phyloP scores from a whole-genome alignment of 345 rosid species.

The Brassica incana region DNA sequence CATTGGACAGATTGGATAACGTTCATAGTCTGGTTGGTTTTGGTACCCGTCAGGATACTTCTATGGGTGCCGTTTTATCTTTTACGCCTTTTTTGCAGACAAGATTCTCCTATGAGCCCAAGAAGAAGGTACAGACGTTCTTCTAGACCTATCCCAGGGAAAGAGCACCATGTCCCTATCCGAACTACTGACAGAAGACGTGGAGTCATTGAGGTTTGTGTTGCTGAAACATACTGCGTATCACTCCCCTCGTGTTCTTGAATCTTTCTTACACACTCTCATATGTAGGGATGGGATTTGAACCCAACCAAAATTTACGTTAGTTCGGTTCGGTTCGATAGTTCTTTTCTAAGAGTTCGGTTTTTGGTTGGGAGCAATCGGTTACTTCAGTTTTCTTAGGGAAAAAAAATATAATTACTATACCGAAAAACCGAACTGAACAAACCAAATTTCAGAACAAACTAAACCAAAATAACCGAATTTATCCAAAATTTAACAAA shows the following conservation, averaged over 20 bases:
- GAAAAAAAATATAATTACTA: too few relatives aligned
- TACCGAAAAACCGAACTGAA: too few relatives aligned
- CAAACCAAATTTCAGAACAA: too few relatives aligned
- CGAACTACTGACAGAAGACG: constrained; percentile 84
- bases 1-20: constrained; percentile 56
- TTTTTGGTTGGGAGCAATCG: too few relatives aligned
- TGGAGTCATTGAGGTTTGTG: constrained; percentile 87
- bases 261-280: background rate
- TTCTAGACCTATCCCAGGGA: constrained; percentile 40
- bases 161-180: constrained; percentile 65
- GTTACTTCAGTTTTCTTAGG: too few relatives aligned
- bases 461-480: too few relatives aligned
- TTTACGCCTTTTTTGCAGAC: constrained; percentile 38
- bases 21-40: constrained; percentile 56
- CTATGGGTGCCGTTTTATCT: constrained; percentile 53
- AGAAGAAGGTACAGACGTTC: constrained; percentile 47
- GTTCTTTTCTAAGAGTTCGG: too few relatives aligned
- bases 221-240: background rate
- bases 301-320: too few relatives aligned
- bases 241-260: background rate
- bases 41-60: constrained; percentile 57
- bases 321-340: too few relatives aligned
- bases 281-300: background rate
- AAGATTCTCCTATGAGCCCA: constrained; percentile 36
- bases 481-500: too few relatives aligned